A percentile compares a stretch with the other conserved stretches of the same genome.
Conservation (phyloP, 1,284 basidiomycete species). For the Xerocomus amazonicus region DNA sequence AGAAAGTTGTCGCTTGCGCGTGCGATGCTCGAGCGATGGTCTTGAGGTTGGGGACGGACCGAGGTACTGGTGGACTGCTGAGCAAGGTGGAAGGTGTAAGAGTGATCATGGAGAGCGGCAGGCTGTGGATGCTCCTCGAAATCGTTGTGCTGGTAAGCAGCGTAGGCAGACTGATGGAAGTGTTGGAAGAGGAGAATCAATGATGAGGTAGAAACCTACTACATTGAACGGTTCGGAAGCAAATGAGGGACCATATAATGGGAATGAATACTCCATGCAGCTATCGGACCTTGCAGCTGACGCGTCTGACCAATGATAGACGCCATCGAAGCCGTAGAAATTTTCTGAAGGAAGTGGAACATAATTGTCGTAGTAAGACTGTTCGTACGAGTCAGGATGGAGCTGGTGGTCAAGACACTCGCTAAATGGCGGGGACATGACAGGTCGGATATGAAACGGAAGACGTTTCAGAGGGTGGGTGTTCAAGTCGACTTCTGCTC, state of each 20-base stretch:
- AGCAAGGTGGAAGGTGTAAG: constrained; percentile 23
- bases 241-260: constrained; percentile 20
- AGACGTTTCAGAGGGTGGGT: neutral
- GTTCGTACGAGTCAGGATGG: constrained; percentile 18
- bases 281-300: constrained; percentile 24
- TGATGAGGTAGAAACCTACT: constrained; percentile 16
- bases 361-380: constrained; percentile 24
- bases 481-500: constrained; percentile 23
- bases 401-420: constrained; percentile 23
- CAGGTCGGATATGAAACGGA: constrained; percentile 25
- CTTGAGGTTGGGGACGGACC: constrained; percentile 27
- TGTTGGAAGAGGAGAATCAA: neutral
- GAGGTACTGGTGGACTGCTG: constrained; percentile 23
- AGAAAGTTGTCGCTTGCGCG: constrained; percentile 35
- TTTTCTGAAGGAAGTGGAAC: constrained; percentile 26
- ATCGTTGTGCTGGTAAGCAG: constrained; percentile 19
- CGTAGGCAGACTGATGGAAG: constrained; percentile 19
- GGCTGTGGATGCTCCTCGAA: constrained; percentile 15
- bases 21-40: constrained; percentile 34
- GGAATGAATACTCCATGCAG: constrained; percentile 21
- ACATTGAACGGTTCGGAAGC: constrained; percentile 15
- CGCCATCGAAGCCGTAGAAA: constrained; percentile 29
- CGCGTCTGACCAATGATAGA: constrained; percentile 31
- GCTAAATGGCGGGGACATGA: constrained; percentile 29
- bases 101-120: constrained; percentile 18